Evolutionary conservation across 2,329 filamentous ascomycete genomes (phyloP), one percentile per base, ranked within the genome.

Genomic region (Eutypa lata): DNA sequence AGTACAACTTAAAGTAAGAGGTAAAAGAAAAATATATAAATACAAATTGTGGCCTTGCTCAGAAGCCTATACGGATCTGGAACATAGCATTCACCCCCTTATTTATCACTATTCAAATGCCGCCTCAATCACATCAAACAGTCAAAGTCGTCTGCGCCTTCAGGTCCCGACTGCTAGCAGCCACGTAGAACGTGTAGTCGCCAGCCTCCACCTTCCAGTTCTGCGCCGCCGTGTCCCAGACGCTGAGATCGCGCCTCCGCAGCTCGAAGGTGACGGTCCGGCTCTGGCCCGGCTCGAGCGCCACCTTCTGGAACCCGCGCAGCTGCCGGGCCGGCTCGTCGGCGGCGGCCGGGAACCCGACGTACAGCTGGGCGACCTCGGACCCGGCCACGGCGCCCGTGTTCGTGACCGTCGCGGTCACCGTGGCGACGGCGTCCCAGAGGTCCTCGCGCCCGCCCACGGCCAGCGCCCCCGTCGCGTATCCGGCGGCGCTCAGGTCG

Each of bases 381-480:
- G 76, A 71, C 0, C 79, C 82, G 0, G 65, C 55, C 0, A 82
- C 66, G 0, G 62, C 59, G 2, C 89, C 89, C 0, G 76, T 79
- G 62, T 94, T 93, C 3, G 72, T 77, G 1, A 93, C 71, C 0
- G 71, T 76, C 4, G 82, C 79, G 1, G 76, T 73, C n/a, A 89
- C 76, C 0, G 76, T 76, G 33, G 80, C 86, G 0, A 79, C 72
- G 1, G 73, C 67, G 52, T 85, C 79, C 67, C 76, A 86, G 2
- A 86, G 74, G 5, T 77, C 76, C 0, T 79, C 76, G 57, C 81
- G 80, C 2, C 81, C 81, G 7, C 80, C 80, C 57, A 78, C 71
- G 0, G 69, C 74, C 48, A 69, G 73, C 7, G 71, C 64, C 60
- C 79, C 80, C 5, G 64, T 61, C 1, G 76, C 77, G 3, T 73